Conservation (phyloP, 106 monocot genomes). For the Amphibolis antarctica region DNA sequence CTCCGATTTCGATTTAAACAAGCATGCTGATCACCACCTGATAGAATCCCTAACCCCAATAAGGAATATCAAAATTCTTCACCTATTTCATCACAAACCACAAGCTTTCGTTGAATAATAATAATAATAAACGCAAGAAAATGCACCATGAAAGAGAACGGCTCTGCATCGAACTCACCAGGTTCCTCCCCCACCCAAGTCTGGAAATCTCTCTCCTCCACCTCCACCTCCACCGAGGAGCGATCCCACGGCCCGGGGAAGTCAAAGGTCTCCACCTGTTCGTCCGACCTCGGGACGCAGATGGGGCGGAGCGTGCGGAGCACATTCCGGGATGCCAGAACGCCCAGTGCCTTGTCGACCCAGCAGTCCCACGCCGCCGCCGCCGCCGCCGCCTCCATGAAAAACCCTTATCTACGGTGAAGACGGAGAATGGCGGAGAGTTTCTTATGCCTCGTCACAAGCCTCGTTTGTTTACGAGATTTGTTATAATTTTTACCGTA, state of each 20-base stretch:
- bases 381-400: too few relatives aligned
- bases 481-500: too few relatives aligned
- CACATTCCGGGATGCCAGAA: neutral
- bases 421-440: too few relatives aligned
- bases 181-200: neutral
- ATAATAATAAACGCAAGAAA: neutral
- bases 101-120: neutral
- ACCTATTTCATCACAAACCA: neutral
- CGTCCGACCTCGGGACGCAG: neutral
- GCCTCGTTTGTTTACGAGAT: too few relatives aligned
- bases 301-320: neutral
- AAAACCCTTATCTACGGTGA: too few relatives aligned
- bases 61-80: neutral
- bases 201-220: slow-evolving; percentile 3
- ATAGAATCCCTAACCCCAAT: neutral
- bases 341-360: slow-evolving; percentile 3
- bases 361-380: slow-evolving; percentile 1
- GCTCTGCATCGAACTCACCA: neutral
- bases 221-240: slow-evolving; percentile 5
- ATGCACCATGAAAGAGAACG: neutral
- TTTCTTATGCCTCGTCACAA: too few relatives aligned
- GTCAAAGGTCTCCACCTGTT: slow-evolving; percentile 3
- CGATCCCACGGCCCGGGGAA: slow-evolving; percentile 8
- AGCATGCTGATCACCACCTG: neutral
- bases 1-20: neutral